Conservation (phyloP, 1,284 basidiomycete genomes). For the Dichomitus squalens region DNA sequence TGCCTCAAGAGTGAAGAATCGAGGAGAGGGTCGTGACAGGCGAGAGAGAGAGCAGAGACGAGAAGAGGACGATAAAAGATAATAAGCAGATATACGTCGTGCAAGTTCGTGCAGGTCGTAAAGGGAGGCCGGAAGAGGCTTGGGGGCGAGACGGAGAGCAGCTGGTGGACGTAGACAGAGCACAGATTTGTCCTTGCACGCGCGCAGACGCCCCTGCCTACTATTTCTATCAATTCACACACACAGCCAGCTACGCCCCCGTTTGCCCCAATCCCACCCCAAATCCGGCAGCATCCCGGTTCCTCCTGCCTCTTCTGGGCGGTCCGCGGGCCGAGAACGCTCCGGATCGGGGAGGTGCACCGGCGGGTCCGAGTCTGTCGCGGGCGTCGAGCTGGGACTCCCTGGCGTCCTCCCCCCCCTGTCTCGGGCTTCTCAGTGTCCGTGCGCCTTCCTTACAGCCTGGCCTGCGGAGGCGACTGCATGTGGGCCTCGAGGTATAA, state of each 20-base stretch:
- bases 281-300: slow-evolving; percentile 1
- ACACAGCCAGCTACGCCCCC: slow-evolving; percentile 24
- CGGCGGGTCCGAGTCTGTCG: no score
- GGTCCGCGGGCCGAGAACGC: slow-evolving; percentile 5
- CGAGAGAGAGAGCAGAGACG: slow-evolving; percentile 17
- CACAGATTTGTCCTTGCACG: slow-evolving; percentile 31
- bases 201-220: slow-evolving; percentile 23
- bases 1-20: slow-evolving; percentile 35
- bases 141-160: slow-evolving; percentile 21
- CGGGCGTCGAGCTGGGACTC: not conserved
- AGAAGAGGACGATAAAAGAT: slow-evolving; percentile 30
- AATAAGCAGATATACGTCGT: slow-evolving; percentile 54
- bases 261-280: slow-evolving; percentile 18
- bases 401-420: not conserved
- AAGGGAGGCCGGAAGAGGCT: slow-evolving; percentile 42
- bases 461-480: not conserved
- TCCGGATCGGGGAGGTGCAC: not conserved
- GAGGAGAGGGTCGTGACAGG: slow-evolving; percentile 21
- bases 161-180: slow-evolving; percentile 34
- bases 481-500: no score
- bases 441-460: not conserved
- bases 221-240: slow-evolving; percentile 31
- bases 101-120: slow-evolving; percentile 73
- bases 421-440: not conserved
- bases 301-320: slow-evolving; percentile 9